These are phyloP conservation scores for Globisporangium abappressorium DNA, from an alignment of 352 stramenopile species.

Conservation along the genomic window DNA sequence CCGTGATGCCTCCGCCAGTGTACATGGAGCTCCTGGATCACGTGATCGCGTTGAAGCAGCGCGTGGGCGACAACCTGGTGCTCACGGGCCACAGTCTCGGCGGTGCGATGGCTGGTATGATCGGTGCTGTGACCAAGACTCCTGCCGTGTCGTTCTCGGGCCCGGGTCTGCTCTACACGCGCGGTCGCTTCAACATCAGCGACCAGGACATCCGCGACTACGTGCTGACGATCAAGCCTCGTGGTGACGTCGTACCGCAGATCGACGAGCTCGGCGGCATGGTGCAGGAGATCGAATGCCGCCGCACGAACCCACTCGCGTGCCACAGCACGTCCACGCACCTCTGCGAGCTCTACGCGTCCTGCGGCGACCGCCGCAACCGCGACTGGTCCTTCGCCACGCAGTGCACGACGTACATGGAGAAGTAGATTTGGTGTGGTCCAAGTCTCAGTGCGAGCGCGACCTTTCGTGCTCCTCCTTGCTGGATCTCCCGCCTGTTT, in stretches of 20 bases:
- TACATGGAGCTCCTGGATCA: constrained; percentile 73
- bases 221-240: constrained; percentile 83
- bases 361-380: constrained; percentile 73
- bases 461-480: constrained; percentile 1
- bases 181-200: constrained; percentile 68
- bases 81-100: constrained; percentile 84
- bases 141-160: constrained; percentile 82
- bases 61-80: constrained; percentile 70
- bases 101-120: constrained; percentile 81
- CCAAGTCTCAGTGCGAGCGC: neutral
- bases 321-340: constrained; percentile 85
- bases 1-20: constrained; percentile 75
- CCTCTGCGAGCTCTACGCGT: constrained; percentile 80
- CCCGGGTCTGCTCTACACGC: constrained; percentile 73
- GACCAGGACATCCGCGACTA: constrained; percentile 80
- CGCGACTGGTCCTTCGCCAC: constrained; percentile 75
- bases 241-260: constrained; percentile 73
- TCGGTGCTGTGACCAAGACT: constrained; percentile 79
- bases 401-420: constrained; percentile 73
- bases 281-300: constrained; percentile 88
- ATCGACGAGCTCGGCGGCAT: constrained; percentile 80
- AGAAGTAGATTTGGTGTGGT: constrained; percentile 8
- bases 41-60: constrained; percentile 50
- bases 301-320: constrained; percentile 65
- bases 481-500: neutral